Percentiles rank a stretch among this genome's conserved stretches.
Evolutionary conservation across 768 basidiomycete genomes (phyloP).

Genomic region (Antrodiella citrinella): DNA sequence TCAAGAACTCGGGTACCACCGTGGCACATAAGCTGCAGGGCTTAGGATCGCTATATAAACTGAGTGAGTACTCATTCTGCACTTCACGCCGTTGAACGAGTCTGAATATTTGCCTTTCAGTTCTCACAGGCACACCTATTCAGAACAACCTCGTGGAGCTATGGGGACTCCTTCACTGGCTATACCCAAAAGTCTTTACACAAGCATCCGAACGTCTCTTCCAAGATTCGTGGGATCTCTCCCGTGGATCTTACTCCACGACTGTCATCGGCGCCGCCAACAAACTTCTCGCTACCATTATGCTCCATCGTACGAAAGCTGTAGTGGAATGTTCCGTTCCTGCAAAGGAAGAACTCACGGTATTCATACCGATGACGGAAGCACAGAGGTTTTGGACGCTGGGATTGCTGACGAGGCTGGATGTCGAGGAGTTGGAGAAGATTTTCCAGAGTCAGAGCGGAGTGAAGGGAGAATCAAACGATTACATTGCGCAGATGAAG

Average conservation of each 20-base stretch:
- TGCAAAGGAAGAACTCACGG: constrained; percentile 47
- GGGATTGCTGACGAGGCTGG: constrained; percentile 44
- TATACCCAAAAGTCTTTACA: constrained; percentile 49
- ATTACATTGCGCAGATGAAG: constrained; percentile 30
- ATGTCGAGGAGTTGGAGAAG: constrained; percentile 37
- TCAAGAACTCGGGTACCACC: constrained; percentile 60
- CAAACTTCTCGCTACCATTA: constrained; percentile 40
- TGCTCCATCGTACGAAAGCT: constrained; percentile 56
- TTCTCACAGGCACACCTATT: constrained; percentile 68
- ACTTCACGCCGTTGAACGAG: not conserved
- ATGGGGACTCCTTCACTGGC: constrained; percentile 48
- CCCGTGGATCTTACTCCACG: constrained; percentile 41
- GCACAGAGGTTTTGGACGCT: constrained; percentile 58
- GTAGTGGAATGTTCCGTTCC: constrained; percentile 39
- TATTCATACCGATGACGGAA: constrained; percentile 51
- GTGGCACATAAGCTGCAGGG: constrained; percentile 46
- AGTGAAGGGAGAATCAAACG: constrained; percentile 14
- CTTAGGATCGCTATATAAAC: constrained; percentile 46
- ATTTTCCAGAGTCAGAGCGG: constrained; percentile 32
- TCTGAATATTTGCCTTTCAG: constrained; percentile 20
- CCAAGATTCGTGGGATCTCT: constrained; percentile 45
- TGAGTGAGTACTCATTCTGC: constrained; percentile 29
- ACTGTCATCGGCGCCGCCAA: constrained; percentile 41
- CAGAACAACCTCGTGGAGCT: constrained; percentile 59
- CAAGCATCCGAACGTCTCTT: constrained; percentile 38